phyloP scores from a whole-genome alignment of 441 rosid species.

The Aleurites moluccanus region DNA sequence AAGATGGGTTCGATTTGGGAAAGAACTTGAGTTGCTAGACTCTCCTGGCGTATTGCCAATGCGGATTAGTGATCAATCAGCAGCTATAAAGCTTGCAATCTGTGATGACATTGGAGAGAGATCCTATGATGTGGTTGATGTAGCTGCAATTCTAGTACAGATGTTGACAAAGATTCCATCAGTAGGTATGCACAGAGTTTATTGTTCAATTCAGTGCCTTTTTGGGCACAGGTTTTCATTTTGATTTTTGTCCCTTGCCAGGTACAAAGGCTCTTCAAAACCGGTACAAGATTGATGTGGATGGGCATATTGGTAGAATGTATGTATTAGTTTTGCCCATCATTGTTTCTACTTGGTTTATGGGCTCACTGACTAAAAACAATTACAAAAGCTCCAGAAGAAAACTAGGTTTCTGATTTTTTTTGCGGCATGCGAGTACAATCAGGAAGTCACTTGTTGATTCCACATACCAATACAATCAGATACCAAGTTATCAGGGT shows the following conservation, averaged over 20 bases:
- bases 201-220: constrained; percentile 8
- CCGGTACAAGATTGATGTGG: constrained; percentile 71
- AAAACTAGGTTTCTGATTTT: not conserved
- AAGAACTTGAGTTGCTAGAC: constrained; percentile 83
- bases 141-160: constrained; percentile 85
- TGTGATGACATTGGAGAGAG: constrained; percentile 98
- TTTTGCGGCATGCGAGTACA: not conserved
- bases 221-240: not conserved
- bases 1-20: constrained; percentile 90
- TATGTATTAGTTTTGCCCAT: constrained; percentile 29
- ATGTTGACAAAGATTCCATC: constrained; percentile 70
- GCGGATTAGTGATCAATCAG: constrained; percentile 89
- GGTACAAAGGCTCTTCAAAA: constrained; percentile 60
- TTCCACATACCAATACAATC: not conserved
- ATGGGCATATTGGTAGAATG: constrained; percentile 59
- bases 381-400: not conserved
- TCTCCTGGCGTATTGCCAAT: constrained; percentile 93
- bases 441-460: not conserved
- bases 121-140: constrained; percentile 79
- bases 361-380: not conserved
- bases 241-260: constrained; percentile 29
- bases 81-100: constrained; percentile 94
- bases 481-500: not conserved
- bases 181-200: constrained; percentile 46
- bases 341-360: not conserved